Evolutionary conservation across 768 basidiomycete genomes (phyloP), one percentile per base, ranked within the genome.

Genomic region (Psilocybe sp.): DNA sequence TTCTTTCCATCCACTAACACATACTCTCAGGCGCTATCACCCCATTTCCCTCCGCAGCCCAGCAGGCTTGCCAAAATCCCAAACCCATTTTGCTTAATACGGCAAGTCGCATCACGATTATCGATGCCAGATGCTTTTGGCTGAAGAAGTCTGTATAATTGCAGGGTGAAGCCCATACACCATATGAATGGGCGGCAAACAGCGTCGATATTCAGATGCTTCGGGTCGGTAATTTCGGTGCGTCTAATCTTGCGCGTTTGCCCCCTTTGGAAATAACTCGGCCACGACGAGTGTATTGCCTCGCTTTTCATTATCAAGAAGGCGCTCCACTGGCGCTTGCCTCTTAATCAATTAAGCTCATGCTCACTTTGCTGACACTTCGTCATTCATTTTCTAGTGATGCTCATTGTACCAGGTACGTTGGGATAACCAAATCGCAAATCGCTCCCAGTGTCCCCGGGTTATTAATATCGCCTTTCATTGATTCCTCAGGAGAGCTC

Each of bases 51-150:
- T 73, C 77, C 31, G 66, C 75, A 41, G 75, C 77, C 32, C 86
- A 92, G 59, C 66, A 76, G 43, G 80, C 79, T 13, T 91, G 89
- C 64, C 89, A 92, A 20, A 65, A 69, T 55, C 87, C 89, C 16
- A 92, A 90, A 64, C 89, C 89, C 6, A 87, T 92, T 58, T 65
- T 92, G 16, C 72, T 91, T 23, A 85, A 92, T 62, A 84, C 84
- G 33, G 84, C 84, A 58, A 19, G 79, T 70, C 14, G 28, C 12
- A 45, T 52, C 41, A 37, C 36, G 45, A n/a, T 42, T 47, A 31
- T 49, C 45, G 42, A 16, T 36, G 19, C 40, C 40, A 35, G 42
- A 45, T 47, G 52, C 36, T 47, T 42, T 13, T 41, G 47, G 37
- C 33, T 52, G 38, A 55, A 36, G 55, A 44, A 53, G 55, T 36